Evolutionary conservation across 768 basidiomycete species (phyloP).

Genomic region (Russula foetens): DNA sequence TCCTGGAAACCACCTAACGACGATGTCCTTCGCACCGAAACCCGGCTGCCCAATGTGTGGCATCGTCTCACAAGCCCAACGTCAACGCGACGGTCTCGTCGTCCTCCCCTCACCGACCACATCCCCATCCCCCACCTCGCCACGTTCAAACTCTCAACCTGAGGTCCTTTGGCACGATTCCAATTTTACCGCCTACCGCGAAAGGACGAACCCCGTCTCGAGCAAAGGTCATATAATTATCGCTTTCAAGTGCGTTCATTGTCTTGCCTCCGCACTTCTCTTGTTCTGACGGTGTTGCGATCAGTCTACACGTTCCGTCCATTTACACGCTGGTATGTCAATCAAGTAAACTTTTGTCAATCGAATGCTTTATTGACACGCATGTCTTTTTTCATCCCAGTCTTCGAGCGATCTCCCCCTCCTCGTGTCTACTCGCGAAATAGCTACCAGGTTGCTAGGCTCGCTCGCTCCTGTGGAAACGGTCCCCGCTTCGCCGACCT

Average conservation of each 20-base stretch:
- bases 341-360: constrained; percentile 1
- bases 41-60: constrained; percentile 72
- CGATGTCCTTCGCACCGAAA: constrained; percentile 51
- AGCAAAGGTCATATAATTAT: constrained; percentile 63
- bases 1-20: neutral
- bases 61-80: constrained; percentile 51
- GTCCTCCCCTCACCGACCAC: constrained; percentile 41
- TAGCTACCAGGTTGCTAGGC: constrained; percentile 48
- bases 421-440: constrained; percentile 51
- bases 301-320: constrained; percentile 70
- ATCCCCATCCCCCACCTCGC: constrained; percentile 39
- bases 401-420: constrained; percentile 71
- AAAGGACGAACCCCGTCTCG: constrained; percentile 64
- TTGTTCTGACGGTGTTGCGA: neutral
- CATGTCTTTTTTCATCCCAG: constrained; percentile 29
- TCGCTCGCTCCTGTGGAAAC: constrained; percentile 31
- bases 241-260: constrained; percentile 64
- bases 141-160: constrained; percentile 34
- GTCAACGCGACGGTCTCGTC: constrained; percentile 28
- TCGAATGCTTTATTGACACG: neutral
- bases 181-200: constrained; percentile 68
- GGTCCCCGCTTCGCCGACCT: constrained; percentile 14
- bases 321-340: constrained; percentile 60
- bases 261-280: constrained; percentile 2
- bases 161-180: constrained; percentile 71